These are phyloP conservation scores for Pseudocercospora fijiensis DNA, from an alignment of 2,329 filamentous ascomycete species.

Conservation along the genomic window DNA sequence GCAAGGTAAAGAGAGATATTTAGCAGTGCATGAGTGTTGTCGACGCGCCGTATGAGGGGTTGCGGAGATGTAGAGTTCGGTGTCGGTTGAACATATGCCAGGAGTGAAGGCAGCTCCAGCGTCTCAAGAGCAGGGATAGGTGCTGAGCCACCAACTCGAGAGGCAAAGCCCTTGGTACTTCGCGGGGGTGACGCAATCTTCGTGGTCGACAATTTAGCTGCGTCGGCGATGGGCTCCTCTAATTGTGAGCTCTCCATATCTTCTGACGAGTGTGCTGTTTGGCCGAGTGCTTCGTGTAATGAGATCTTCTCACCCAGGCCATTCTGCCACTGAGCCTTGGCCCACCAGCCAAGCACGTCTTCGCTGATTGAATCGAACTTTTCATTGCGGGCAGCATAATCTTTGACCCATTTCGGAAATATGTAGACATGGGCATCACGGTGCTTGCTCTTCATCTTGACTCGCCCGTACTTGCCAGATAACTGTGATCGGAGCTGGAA, in stretches of 20 bases:
- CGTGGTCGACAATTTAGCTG: slow-evolving; percentile 47
- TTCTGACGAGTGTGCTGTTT: slow-evolving; percentile 32
- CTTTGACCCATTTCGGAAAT: slow-evolving; percentile 86
- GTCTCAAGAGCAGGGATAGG: slow-evolving; percentile 19
- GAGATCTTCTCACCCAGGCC: slow-evolving; percentile 76
- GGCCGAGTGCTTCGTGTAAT: slow-evolving; percentile 64
- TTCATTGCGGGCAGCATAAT: slow-evolving; percentile 77
- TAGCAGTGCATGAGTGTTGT: slow-evolving; percentile 79
- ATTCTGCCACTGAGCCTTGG: slow-evolving; percentile 87
- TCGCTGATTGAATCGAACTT: slow-evolving; percentile 85
- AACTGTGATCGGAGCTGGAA: slow-evolving; percentile 74
- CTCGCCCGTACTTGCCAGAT: slow-evolving; percentile 64
- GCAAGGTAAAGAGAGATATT: slow-evolving; percentile 81
- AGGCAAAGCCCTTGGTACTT: slow-evolving; percentile 46
- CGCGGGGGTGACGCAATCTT: slow-evolving; percentile 52
- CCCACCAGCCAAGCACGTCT: slow-evolving; percentile 92
- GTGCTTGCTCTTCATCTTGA: slow-evolving; percentile 79
- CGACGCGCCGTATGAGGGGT: slow-evolving; percentile 80
- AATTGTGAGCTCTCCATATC: slow-evolving; percentile 29
- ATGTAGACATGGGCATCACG: slow-evolving; percentile 94
- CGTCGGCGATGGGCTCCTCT: slow-evolving; percentile 28
- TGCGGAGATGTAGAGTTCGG: slow-evolving; percentile 34
- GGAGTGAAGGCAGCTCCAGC: slow-evolving; percentile 66
- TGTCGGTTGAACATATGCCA: slow-evolving; percentile 75
- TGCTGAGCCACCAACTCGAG: slow-evolving; percentile 31